Conservation (phyloP, 2,329 filamentous ascomycete genomes). For the Colletotrichum tanaceti region DNA sequence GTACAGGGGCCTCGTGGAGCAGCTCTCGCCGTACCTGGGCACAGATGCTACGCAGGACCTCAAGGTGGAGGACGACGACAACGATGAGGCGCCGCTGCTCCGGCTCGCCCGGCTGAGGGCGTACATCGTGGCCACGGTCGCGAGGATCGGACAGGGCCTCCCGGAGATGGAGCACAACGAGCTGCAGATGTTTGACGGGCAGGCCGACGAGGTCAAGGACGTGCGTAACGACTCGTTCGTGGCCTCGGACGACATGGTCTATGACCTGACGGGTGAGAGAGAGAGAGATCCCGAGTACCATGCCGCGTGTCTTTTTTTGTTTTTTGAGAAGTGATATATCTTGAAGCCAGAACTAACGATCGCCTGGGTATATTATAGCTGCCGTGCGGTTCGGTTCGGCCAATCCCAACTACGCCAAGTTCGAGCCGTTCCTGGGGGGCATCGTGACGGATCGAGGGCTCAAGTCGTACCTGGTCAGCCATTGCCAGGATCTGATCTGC, state of each 20-base stretch:
- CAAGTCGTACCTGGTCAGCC: not conserved
- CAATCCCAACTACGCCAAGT: constrained; percentile 1
- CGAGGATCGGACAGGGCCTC: not conserved
- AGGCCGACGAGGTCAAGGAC: not conserved
- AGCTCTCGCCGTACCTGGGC: constrained; percentile 6
- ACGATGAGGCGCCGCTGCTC: constrained; percentile 11
- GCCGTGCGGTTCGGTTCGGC: constrained; percentile 1
- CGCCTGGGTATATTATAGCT: not conserved
- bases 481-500: constrained; percentile 8
- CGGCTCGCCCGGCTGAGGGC: not conserved
- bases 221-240: constrained; percentile 23
- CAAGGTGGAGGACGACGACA: not conserved
- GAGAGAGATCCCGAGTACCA: not conserved
- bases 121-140: constrained; percentile 15
- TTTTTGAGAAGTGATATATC: not conserved
- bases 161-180: not conserved
- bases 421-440: constrained; percentile 16
- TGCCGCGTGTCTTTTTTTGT: not conserved
- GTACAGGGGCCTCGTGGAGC: not conserved
- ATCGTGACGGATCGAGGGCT: not conserved
- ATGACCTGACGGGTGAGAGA: constrained; percentile 40
- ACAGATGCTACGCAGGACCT: constrained; percentile 20
- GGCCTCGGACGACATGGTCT: constrained; percentile 26
- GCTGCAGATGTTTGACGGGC: constrained; percentile 13
- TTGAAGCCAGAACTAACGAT: not conserved